Evolutionary conservation across 768 basidiomycete genomes (phyloP), one percentile per base, ranked within the genome.

Genomic region (Xanthoconium purpureum): DNA sequence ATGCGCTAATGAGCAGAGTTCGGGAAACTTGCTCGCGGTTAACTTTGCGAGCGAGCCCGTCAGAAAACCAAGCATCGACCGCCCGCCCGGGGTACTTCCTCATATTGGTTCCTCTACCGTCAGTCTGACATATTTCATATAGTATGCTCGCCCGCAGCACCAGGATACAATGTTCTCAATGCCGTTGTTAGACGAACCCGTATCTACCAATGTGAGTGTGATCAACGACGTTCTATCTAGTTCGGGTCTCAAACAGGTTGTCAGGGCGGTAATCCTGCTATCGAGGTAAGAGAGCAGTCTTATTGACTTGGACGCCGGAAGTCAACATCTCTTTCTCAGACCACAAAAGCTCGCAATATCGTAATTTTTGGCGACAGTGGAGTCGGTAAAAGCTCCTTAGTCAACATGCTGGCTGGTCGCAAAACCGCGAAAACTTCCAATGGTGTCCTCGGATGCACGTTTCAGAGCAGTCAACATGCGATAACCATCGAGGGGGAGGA

Each of bases 351-450:
- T 29, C 65, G 57, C 29, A 79, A 79, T 49, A 48, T 79, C n/a
- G 66, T 79, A 15, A 44, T 79, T 20, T 79, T 79, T 40, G 78
- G 78, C 1, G 76, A 78, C 43, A 71, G 71, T 4, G 78, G 78
- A 15, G 58, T 72, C 3, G 73, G 74, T 13, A 79, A 80, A 60
- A 79, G 78, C 55, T 75, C 75, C 3, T 57, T 79, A 3, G 63
- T 80, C 47, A 79, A 79, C 62, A 70, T 79, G 73, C 58, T 79
- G 18, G 62, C 63, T 30, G 72, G 70, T 29, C 15, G 45, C 6
- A 56, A 69, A 12, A 56, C 52, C 1, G 77, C 77, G 1, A 32
- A 54, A 6, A 69, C 69, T 5, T 75, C 75, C 7, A 66, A 60
- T 39, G 59, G 66, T 10, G 71, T 63, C 8, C 53, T 56, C 0